phyloP scores from a whole-genome alignment of 2,329 filamentous ascomycete genomes.

The Ilyonectria mors-panacis region DNA sequence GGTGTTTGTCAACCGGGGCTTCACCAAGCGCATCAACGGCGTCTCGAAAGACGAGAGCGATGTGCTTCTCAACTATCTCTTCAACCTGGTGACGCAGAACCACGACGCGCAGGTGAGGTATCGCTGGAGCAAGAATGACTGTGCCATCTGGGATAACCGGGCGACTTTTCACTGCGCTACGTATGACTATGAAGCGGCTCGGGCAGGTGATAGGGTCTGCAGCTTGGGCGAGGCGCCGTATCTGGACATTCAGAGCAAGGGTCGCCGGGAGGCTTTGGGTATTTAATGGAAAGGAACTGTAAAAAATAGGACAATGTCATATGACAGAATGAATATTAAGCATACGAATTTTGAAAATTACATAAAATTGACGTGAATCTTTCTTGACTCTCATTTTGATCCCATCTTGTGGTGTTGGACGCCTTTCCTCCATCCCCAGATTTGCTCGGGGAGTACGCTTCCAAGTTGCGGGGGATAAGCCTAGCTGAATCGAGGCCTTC shows the following conservation, averaged over 20 bases:
- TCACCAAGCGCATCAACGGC: constrained; percentile 69
- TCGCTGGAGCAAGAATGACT: constrained; percentile 66
- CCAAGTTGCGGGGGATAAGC: not conserved
- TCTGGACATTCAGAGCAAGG: constrained; percentile 55
- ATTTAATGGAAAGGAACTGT: constrained; percentile 18
- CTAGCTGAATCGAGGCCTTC: no score
- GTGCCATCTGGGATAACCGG: constrained; percentile 78
- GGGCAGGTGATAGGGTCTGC: constrained; percentile 59
- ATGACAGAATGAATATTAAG: constrained; percentile 10
- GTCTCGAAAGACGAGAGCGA: constrained; percentile 69
- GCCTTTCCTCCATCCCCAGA: not conserved
- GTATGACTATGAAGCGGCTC: constrained; percentile 69
- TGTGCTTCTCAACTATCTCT: constrained; percentile 63
- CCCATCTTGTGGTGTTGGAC: not conserved
- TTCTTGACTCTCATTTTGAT: not conserved
- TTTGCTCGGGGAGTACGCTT: not conserved
- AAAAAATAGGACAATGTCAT: constrained; percentile 9
- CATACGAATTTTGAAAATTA: constrained; percentile 11
- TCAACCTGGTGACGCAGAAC: constrained; percentile 66
- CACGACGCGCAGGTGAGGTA: constrained; percentile 71
- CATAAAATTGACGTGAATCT: constrained; percentile 13
- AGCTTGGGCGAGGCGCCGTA: constrained; percentile 62
- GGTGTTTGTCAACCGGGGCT: constrained; percentile 65
- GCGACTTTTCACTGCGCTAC: constrained; percentile 68
- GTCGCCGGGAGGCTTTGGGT: constrained; percentile 56